phyloP scores from a whole-genome alignment of 495 filamentous ascomycete genomes.

The Poronia punctata region DNA sequence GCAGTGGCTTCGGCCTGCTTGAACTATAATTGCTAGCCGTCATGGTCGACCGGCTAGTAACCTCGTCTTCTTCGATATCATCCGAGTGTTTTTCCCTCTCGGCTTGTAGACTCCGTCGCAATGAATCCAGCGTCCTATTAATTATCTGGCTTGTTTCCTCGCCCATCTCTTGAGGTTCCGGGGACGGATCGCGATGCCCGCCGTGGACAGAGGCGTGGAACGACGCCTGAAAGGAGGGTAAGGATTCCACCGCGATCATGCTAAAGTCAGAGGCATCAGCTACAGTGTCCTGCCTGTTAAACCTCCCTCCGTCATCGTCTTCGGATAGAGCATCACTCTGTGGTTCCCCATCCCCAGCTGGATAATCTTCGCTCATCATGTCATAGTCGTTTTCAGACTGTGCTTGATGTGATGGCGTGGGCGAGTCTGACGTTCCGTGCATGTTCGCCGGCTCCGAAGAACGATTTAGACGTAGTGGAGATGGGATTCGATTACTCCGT shows the following conservation, averaged over 20 bases:
- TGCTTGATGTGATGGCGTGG: conserved; percentile 10
- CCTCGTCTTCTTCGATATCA: not conserved
- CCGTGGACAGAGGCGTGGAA: conserved; percentile 29
- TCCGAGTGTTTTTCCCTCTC: conserved; percentile 4
- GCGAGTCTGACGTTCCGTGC: conserved; percentile 4
- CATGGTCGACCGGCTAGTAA: conserved; percentile 6
- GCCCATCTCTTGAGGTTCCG: conserved; percentile 28
- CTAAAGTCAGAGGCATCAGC: conserved; percentile 42
- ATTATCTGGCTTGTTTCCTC: conserved; percentile 40
- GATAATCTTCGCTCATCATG: conserved; percentile 13
- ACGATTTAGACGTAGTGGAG: not conserved
- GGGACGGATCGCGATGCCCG: conserved; percentile 18
- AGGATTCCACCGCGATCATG: conserved; percentile 40
- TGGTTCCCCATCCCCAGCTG: conserved; percentile 17
- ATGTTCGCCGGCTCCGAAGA: conserved; percentile 1
- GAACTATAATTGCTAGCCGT: conserved; percentile 12
- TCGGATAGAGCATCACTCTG: conserved; percentile 23
- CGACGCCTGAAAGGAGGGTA: conserved; percentile 31
- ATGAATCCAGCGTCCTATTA: conserved; percentile 34
- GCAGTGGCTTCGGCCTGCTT: conserved; percentile 13
- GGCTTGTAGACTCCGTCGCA: conserved; percentile 29
- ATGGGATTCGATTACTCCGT: conserved; percentile 2
- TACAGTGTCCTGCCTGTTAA: conserved; percentile 32
- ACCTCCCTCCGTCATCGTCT: conserved; percentile 5
- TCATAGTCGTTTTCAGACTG: conserved; percentile 10